Percentiles rank a stretch among this genome's conserved stretches.
Conservation (phyloP, 345 rosid genomes). For the Salix purpurea region DNA sequence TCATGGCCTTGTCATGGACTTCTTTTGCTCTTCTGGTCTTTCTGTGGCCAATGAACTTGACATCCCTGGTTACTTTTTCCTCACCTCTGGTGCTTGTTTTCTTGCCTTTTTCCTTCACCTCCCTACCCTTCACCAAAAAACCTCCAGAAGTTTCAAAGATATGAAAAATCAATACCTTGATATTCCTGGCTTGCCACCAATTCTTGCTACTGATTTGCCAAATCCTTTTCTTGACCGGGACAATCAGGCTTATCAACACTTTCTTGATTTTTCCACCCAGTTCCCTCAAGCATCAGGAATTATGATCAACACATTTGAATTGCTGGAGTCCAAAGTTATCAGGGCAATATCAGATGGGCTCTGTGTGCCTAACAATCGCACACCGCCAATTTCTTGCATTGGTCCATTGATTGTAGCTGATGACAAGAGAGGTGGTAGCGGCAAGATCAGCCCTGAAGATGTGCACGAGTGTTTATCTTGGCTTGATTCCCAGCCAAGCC, state of each 20-base stretch:
- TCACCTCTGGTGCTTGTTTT: slow-evolving; percentile 7
- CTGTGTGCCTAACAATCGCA: slow-evolving; percentile 28
- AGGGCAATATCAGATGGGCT: slow-evolving; percentile 42
- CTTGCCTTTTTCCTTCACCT: slow-evolving; percentile 12
- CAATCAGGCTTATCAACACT: slow-evolving; percentile 5
- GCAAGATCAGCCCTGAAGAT: not conserved
- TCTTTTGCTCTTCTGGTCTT: slow-evolving; percentile 17
- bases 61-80: slow-evolving; percentile 24
- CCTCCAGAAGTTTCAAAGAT: slow-evolving; percentile 16
- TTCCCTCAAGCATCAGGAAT: slow-evolving; percentile 30
- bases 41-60: slow-evolving; percentile 12
- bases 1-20: slow-evolving; percentile 23
- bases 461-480: slow-evolving; percentile 30
- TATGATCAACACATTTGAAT: slow-evolving; percentile 50
- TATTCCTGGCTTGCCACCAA: slow-evolving; percentile 33
- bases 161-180: not conserved
- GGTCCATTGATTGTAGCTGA: slow-evolving; percentile 45
- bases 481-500: slow-evolving; percentile 40
- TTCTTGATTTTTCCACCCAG: not conserved
- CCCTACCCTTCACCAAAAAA: slow-evolving; percentile 8
- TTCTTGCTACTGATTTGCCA: slow-evolving; percentile 19
- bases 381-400: slow-evolving; percentile 43
- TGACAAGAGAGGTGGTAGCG: not conserved
- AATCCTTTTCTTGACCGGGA: slow-evolving; percentile 14
- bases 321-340: slow-evolving; percentile 40